Base-by-base conservation (phyloP, 345 rosid species). In the Gossypioides kirkii region DNA sequence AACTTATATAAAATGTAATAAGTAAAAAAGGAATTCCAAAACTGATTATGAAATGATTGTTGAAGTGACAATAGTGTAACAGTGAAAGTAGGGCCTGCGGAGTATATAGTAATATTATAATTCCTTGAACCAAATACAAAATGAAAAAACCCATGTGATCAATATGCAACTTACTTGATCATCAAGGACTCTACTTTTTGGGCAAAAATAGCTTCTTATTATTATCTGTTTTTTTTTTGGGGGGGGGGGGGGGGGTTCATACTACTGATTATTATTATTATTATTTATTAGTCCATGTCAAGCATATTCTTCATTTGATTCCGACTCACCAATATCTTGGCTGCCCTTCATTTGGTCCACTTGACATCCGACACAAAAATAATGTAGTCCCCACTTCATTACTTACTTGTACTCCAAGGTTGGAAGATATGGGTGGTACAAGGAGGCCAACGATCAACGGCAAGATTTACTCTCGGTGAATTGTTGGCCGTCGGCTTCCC, bases 401-500 rank as follows among this genome's bases (percentile, higher is more conserved):
- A 9, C 55, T 16, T 25, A 8, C 56, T 67, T 47, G 0, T 6
- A 43, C 53, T 64, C 2, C 36, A 65, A 65, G 18, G 5, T 65
- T 45, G 22, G 22, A 23, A 47, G 22, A 26, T 47, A 86, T n/a
- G 38, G 71, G 22, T 18, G 59, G 72, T 6, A 56, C 50, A 16
- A 22, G 61, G 63, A 77, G 76, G 52, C 53, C 68, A 45, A 62
- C 55, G 70, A 79, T 69, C 66, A 63, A 55, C 13, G 73, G 61
- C 23, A 73, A 20, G n/a, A 66, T 71, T 73, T 0, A 46, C 41
- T 36, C 53, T 0, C 59, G 17, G 74, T 54, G 69, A 36, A 50
- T 43, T 18, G 56, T 41, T 7, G 47, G 84, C 28, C 87, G 85
- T 45, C 69, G 73, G 79, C 84, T 82, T 71, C 89, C 91, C 0